Evolutionary conservation across 495 filamentous ascomycete genomes (phyloP).

Genomic region (Talaromyces trachyspermus): DNA sequence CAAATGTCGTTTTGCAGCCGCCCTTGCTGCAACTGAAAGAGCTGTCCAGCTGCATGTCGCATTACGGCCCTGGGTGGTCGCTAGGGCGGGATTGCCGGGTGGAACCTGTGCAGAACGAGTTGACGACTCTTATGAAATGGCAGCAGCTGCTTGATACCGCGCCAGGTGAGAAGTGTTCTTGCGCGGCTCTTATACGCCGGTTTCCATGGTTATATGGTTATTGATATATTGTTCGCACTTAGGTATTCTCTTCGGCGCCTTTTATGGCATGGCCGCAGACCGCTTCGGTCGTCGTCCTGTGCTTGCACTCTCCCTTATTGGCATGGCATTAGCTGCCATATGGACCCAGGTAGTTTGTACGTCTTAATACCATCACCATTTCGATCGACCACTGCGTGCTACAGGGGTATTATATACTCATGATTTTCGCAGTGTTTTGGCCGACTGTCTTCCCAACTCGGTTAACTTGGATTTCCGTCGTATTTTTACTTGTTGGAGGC

Average conservation of each 20-base stretch:
- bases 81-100: conserved; percentile 6
- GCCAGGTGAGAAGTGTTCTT: neutral
- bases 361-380: no score
- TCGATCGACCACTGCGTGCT: no score
- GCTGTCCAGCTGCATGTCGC: neutral
- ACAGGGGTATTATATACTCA: neutral
- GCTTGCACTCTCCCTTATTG: conserved; percentile 51
- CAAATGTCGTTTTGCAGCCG: conserved; percentile 6
- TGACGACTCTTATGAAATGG: conserved; percentile 4
- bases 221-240: no score
- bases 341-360: conserved; percentile 8
- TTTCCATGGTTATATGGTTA: neutral
- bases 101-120: conserved; percentile 1
- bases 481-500: conserved; percentile 25
- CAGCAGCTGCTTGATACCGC: conserved; percentile 6
- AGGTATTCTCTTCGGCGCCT: conserved; percentile 15
- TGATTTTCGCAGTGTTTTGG: conserved; percentile 4
- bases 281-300: conserved; percentile 60
- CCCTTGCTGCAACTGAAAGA: conserved; percentile 5
- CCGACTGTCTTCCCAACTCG: conserved; percentile 17
- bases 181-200: no score
- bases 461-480: conserved; percentile 23
- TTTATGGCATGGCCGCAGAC: conserved; percentile 61
- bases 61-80: conserved; percentile 4
- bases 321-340: conserved; percentile 40